A percentile compares a stretch with the other conserved stretches of the same genome.
Conservation (phyloP, 495 filamentous ascomycete species). For the Penicillium robsamsonii region DNA sequence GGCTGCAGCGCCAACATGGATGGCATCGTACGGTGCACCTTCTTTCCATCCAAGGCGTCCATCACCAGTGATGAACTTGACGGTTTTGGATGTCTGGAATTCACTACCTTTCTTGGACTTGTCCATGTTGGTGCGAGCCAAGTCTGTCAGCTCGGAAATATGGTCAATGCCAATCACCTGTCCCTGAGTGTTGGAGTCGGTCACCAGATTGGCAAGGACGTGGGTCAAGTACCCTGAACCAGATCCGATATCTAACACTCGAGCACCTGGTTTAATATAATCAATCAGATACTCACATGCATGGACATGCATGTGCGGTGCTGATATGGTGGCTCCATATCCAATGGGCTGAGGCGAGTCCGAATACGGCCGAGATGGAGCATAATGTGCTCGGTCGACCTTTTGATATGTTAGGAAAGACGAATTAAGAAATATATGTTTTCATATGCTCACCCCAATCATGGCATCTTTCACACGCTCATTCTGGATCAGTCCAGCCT, state of each 20-base stretch:
- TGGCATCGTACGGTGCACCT: constrained; percentile 74
- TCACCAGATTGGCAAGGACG: constrained; percentile 79
- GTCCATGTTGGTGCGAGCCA: constrained; percentile 70
- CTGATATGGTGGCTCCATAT: constrained; percentile 83
- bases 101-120: constrained; percentile 65
- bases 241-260: constrained; percentile 84
- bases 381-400: constrained; percentile 90
- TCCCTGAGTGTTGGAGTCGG: constrained; percentile 43
- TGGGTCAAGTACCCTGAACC: constrained; percentile 92
- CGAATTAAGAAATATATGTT: background rate
- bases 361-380: constrained; percentile 70
- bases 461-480: constrained; percentile 75
- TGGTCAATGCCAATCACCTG: constrained; percentile 85
- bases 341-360: constrained; percentile 93
- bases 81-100: constrained; percentile 59
- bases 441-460: constrained; percentile 56
- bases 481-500: constrained; percentile 67
- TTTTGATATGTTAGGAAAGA: constrained; percentile 38
- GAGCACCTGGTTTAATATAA: constrained; percentile 50
- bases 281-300: constrained; percentile 67
- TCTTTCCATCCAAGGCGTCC: constrained; percentile 72
- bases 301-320: constrained; percentile 95
- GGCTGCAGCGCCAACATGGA: constrained; percentile 93
- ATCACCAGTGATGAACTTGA: constrained; percentile 76
- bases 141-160: constrained; percentile 70